These are phyloP conservation scores for Thraustochytrium sp. DNA, from an alignment of 352 stramenopile species.

Conservation along the genomic window DNA sequence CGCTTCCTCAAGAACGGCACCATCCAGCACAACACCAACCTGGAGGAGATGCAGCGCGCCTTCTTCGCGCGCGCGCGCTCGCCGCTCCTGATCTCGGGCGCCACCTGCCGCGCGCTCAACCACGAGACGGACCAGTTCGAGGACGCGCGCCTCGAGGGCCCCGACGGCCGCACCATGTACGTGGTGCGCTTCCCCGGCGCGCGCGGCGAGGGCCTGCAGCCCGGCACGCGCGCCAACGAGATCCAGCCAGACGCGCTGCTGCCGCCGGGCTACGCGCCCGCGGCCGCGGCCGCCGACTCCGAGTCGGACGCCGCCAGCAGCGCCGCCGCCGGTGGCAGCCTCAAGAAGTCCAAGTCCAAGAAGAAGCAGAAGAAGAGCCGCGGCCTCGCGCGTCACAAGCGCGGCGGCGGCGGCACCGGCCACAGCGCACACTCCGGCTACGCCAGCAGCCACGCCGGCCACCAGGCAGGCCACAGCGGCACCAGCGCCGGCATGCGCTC, in stretches of 20 bases:
- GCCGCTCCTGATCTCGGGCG: not conserved
- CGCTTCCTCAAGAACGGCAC: slow-evolving; percentile 26
- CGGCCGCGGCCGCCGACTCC: not conserved
- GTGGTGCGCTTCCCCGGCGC: not conserved
- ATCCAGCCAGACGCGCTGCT: not conserved
- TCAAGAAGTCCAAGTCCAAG: no score
- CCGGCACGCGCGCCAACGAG: not conserved
- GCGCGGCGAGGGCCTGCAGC: not conserved
- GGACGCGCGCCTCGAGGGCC: not conserved
- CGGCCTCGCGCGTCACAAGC: no score
- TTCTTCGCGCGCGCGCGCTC: not conserved
- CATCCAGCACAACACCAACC: slow-evolving; percentile 1
- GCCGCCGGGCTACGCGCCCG: not conserved
- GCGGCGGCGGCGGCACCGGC: no score
- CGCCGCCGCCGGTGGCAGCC: no score
- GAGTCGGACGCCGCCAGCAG: no score
- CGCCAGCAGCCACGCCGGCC: no score
- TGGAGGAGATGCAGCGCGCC: not conserved
- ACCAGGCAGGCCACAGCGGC: no score
- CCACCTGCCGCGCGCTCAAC: not conserved
- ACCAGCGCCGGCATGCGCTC: no score
- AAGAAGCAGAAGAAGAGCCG: no score
- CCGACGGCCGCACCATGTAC: not conserved
- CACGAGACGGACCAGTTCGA: not conserved
- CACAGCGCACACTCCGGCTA: no score